Base-by-base conservation (phyloP, 176 grass and related monocot species). In the Avena sativa region DNA sequence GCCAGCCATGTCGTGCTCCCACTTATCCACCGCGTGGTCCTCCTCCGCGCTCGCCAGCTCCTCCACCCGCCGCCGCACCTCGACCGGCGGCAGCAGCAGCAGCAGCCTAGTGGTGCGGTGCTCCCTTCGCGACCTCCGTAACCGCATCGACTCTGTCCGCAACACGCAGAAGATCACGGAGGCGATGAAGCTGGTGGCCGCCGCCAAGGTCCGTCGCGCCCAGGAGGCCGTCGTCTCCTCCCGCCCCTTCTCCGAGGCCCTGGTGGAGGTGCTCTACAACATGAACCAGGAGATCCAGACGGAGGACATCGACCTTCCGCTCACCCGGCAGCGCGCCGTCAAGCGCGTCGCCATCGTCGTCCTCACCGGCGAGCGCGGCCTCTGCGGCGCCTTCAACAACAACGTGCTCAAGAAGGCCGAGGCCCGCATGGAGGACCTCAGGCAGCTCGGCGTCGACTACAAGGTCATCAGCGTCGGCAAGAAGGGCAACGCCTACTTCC, bases 151-250 rank as follows among this genome's bases (percentile, higher is more conserved):
- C 51, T 97, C 95, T 4, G 95, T 97, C 53, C 64, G 79, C 12
- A 97, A 97, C 88, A 97, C 95, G 62, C 90, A 97, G 84, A 97
- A 97, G 95, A 97, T 97, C 84, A 97, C 95, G 9, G 95, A 97
- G 86, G 95, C 95, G 74, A 97, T 97, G 95, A 97, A 97, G 90
- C 92, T 94, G 2, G 95, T 97, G 38, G 92, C 95, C 12, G 95
- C 95, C 32, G 95, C 95, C 56, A 97, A 94, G 88, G 95, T 97
- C 59, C 86, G 95, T 28, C 95, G 95, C 55, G 95, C 95, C 3
- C 95, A 94, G 84, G 95, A 97, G 86, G 95, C 95, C 4, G 92
- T 97, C 10, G 92, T 97, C 4, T 93, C 91, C 0, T 91, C 92
- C 17, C 92, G 95, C 16, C 95, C 95, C 84, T 97, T 97, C 92